Conservation (phyloP, 2,329 filamentous ascomycete species). For the Periconia macrospinosa region DNA sequence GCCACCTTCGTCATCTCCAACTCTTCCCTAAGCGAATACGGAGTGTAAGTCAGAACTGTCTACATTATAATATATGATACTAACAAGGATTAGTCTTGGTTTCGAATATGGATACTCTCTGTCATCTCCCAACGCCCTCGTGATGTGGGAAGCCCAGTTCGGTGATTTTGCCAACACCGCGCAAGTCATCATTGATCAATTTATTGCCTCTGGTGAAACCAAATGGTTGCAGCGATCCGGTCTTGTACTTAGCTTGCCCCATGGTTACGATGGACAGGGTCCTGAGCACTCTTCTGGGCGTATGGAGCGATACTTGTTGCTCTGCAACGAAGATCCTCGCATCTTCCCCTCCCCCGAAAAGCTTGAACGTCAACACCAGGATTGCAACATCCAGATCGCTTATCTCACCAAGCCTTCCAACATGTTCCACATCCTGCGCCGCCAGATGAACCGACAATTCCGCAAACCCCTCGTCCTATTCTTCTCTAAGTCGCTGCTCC, state of each 20-base stretch:
- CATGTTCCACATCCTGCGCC: conserved; percentile 91
- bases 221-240: conserved; percentile 99
- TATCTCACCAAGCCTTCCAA: conserved; percentile 98
- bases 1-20: conserved; percentile 96
- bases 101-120: conserved; percentile 99
- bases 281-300: conserved; percentile 97
- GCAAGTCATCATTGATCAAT: conserved; percentile 98
- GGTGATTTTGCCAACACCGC: conserved; percentile 99
- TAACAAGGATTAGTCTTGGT: conserved; percentile 65
- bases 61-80: conserved; percentile 4
- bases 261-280: conserved; percentile 97
- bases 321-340: conserved; percentile 95
- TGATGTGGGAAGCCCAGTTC: conserved; percentile 99
- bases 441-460: conserved; percentile 99
- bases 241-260: conserved; percentile 92
- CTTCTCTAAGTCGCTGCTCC: conserved; percentile 96
- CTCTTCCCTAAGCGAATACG: conserved; percentile 79
- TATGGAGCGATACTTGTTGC: conserved; percentile 95
- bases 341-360: conserved; percentile 87
- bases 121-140: conserved; percentile 92
- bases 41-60: conserved; percentile 53
- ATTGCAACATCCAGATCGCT: conserved; percentile 98
- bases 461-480: conserved; percentile 96
- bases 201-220: conserved; percentile 93
- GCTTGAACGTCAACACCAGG: conserved; percentile 95